Evolutionary conservation across 352 stramenopile species (phyloP).

Genomic region (Phytophthora boehmeriae): DNA sequence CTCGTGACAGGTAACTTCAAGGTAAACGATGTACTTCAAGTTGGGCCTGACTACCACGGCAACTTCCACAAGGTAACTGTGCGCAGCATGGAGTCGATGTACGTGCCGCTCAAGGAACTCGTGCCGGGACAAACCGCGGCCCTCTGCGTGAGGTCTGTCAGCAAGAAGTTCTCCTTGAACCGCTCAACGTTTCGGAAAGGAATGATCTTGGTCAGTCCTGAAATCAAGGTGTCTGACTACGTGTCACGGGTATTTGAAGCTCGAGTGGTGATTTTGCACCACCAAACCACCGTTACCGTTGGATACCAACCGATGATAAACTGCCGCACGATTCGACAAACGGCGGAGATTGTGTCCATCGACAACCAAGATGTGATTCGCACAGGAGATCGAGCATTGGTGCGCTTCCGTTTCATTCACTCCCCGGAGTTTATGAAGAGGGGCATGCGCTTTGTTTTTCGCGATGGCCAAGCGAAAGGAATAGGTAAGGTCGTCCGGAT

Average conservation of each 20-base stretch:
- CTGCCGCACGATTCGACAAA: conserved; percentile 92
- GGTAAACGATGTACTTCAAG: conserved; percentile 86
- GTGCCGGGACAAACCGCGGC: conserved; percentile 86
- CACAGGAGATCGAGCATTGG: conserved; percentile 89
- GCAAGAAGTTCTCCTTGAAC: conserved; percentile 87
- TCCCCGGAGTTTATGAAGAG: conserved; percentile 96
- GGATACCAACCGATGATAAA: conserved; percentile 97
- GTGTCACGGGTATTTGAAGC: conserved; percentile 91
- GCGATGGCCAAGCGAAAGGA: conserved; percentile 97
- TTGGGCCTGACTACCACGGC: conserved; percentile 91
- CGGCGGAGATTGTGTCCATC: conserved; percentile 89
- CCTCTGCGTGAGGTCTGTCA: conserved; percentile 87
- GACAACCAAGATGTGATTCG: conserved; percentile 85
- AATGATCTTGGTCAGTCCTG: conserved; percentile 90
- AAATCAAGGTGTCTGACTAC: conserved; percentile 80
- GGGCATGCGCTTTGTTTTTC: conserved; percentile 97
- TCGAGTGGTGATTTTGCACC: conserved; percentile 94
- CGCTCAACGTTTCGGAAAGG: conserved; percentile 91
- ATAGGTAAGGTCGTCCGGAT: conserved; percentile 93
- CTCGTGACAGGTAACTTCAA: conserved; percentile 92
- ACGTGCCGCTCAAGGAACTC: conserved; percentile 89
- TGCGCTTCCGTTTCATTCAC: conserved; percentile 92
- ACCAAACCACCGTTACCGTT: conserved; percentile 93
- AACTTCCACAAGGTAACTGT: conserved; percentile 88
- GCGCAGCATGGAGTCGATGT: conserved; percentile 91